Base-by-base conservation (phyloP, 2,329 filamentous ascomycete genomes). In the Alternaria brassicae region DNA sequence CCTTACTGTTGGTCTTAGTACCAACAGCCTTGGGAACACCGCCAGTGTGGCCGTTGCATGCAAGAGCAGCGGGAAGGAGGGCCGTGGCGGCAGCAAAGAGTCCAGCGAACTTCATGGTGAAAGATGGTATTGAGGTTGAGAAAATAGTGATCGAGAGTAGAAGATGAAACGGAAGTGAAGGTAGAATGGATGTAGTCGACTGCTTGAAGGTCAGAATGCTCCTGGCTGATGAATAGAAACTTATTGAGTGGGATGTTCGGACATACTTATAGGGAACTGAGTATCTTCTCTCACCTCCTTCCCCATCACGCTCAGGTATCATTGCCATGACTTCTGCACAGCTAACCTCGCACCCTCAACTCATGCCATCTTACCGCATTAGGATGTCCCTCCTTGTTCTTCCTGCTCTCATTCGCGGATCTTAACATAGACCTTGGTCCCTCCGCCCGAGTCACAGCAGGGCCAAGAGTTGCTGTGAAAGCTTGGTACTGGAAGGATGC, bases 1-100 rank as follows among this genome's bases (percentile, higher is more conserved):
- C 63, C 25, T 67, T 69, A 56, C 62, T 67, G 56, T 72, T 73
- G 21, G 67, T 66, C 62, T 69, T 73, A 12, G 68, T 72, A 19
- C 61, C 63, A 19, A 67, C 66, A 39, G 70, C 56, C 10, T 51
- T 67, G 17, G 70, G 70, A 9, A 72, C 41, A 48, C 70, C 70
- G 28, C 68, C 67, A 32, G 66, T 66, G 56, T 68, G 65, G n/a
- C 63, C 69, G 27, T 67, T 66, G 61, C 68, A 73, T 19, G 69
- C 70, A 56, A 72, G 53, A 39, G 61, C 59, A 37, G 57, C 34
- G 21, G 69, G 67, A 21, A 73, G 60, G 28, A 71, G 52, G 36
- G 70, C 67, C 49, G 61, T 45, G 32, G 68, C 56, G 51, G 60
- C 58, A 50, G 60, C 55, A 49, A 68, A 28, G 19, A 62, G 39